phyloP scores from a whole-genome alignment of 1,284 basidiomycete species.

The Hemileia vastatrix region DNA sequence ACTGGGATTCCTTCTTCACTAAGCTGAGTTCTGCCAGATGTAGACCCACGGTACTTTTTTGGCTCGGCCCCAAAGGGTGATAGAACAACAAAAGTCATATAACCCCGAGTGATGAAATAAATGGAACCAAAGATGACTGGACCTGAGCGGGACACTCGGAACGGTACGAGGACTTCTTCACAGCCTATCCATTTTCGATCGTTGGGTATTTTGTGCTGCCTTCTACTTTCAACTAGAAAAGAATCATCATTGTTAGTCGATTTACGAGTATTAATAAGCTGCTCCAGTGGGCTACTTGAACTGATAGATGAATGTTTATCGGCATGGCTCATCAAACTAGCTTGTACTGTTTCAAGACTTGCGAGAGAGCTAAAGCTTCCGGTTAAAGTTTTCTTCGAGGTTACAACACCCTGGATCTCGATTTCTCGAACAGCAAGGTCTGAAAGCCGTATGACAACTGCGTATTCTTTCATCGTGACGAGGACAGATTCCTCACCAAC shows the following conservation, averaged over 20 bases:
- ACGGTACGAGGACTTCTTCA: slow-evolving; percentile 16
- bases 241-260: slow-evolving; percentile 11
- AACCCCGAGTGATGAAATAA: slow-evolving; percentile 20
- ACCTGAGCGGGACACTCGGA: neutral
- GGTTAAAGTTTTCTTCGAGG: slow-evolving; percentile 1
- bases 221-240: slow-evolving; percentile 9
- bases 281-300: slow-evolving; percentile 1
- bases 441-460: slow-evolving; percentile 9
- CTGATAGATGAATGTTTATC: neutral
- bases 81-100: slow-evolving; percentile 11
- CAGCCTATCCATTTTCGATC: slow-evolving; percentile 18
- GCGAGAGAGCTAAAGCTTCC: slow-evolving; percentile 10
- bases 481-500: slow-evolving; percentile 9
- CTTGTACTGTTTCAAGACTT: slow-evolving; percentile 11
- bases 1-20: neutral
- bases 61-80: slow-evolving; percentile 12
- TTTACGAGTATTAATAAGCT: too few species aligned
- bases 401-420: slow-evolving; percentile 8
- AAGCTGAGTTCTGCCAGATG: neutral
- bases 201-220: neutral
- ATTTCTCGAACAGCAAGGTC: slow-evolving; percentile 13
- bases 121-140: neutral
- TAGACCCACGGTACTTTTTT: too few species aligned
- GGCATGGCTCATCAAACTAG: slow-evolving; percentile 5
- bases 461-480: slow-evolving; percentile 20